These are phyloP conservation scores for Phytopythium cucurbitacearum DNA, from an alignment of 352 stramenopile genomes.

Conservation along the genomic window DNA sequence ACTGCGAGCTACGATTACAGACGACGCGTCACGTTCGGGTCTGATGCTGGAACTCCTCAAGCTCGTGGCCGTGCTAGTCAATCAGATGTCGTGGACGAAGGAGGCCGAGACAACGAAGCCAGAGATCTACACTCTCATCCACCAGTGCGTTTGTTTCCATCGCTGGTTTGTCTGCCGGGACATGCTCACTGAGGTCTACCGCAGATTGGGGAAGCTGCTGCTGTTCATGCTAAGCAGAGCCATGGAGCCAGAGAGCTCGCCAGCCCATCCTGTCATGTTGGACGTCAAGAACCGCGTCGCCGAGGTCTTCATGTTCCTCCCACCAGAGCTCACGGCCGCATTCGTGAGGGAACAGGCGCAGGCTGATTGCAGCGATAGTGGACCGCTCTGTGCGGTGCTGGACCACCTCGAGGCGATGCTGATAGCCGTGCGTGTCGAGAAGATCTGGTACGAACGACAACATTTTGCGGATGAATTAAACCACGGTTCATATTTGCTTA, in stretches of 20 bases:
- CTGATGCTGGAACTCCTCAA: constrained; percentile 56
- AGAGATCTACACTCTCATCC: constrained; percentile 19
- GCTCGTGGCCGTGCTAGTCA: constrained; percentile 50
- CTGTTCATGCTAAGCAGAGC: constrained; percentile 31
- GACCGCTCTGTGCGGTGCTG: constrained; percentile 26
- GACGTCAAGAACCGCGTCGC: constrained; percentile 60
- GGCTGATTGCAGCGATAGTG: neutral
- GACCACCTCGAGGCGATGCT: constrained; percentile 53
- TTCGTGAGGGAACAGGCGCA: constrained; percentile 40
- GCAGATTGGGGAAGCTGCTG: constrained; percentile 42
- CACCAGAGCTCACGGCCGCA: constrained; percentile 26
- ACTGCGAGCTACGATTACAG: constrained; percentile 10
- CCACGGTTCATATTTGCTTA: neutral
- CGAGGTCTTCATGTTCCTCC: constrained; percentile 65
- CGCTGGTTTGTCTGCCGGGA: neutral
- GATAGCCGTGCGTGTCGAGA: constrained; percentile 50
- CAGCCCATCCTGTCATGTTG: constrained; percentile 22
- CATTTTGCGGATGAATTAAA: neutral
- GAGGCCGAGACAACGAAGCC: constrained; percentile 21
- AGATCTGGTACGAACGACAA: constrained; percentile 30
- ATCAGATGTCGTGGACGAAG: constrained; percentile 43
- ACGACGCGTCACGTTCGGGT: constrained; percentile 11
- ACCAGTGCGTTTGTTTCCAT: constrained; percentile 11
- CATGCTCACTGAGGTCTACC: no score
- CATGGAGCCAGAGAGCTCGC: constrained; percentile 21